Evolutionary conservation across 169 alveolate species (phyloP), one percentile per base, ranked within the genome.

Genomic region (Toxoplasma gondii): DNA sequence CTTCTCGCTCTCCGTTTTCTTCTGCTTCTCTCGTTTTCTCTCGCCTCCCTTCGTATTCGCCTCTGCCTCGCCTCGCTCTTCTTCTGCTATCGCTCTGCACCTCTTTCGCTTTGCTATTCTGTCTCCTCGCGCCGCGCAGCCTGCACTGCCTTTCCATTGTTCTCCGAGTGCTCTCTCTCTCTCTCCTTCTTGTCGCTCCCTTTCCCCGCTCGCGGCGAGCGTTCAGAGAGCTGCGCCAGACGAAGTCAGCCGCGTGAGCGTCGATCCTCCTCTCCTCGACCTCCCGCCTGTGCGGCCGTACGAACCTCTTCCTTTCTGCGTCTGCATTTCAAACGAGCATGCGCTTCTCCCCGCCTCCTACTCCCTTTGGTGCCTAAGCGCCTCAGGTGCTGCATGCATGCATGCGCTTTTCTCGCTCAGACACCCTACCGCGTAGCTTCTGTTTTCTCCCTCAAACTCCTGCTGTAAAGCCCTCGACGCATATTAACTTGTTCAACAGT

Each of bases 211-310:
- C 22, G 58, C 58, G 58, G 12, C 67, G 69, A 24, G 90, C 27
- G 38, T 82, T 16, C 90, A 82, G 90, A 43, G 69, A 41, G 90
- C 90, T 12, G 69, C 53, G 31, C 90, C 90, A 4, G 69, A 31
- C 19, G 90, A 82, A 22, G 29, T 43, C 34, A 82, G 69, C 19
- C 90, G 90, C 34, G 90, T 82, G 43, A 82, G 67, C 64, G 88
- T 93, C 88, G 95, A 93, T 19, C 95, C 95, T 34, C 95, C 95
- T 34, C 82, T 93, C 54, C 90, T 93, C 36, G 93, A 93, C 34
- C 95, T 93, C 78, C 95, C 95, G 16, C 95, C 95, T n/a, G 80
- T 93, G 45, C 95, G 95, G 38, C 93, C 95, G 24, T 93, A 64
- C 69, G 95, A 93, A 31, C 95, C 95, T 12, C 80, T 93, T 67